phyloP scores from a whole-genome alignment of 306 rosid genomes.

The Quillaja saponaria region DNA sequence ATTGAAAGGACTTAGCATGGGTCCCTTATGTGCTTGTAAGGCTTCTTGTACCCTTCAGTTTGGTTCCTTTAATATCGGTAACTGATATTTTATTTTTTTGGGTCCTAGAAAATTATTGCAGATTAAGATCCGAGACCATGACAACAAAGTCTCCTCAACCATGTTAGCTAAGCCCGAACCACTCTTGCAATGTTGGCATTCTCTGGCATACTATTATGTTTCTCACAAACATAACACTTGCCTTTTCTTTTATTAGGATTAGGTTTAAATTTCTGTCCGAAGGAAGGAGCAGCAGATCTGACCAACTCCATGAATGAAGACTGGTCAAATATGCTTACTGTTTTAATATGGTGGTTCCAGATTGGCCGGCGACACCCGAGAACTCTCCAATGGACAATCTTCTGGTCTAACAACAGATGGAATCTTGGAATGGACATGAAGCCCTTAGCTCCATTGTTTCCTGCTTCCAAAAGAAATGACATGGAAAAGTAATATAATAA shows the following conservation, averaged over 20 bases:
- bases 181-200: too few relatives aligned
- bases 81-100: too few relatives aligned
- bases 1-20: constrained; percentile 69
- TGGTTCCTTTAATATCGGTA: too few relatives aligned
- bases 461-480: constrained; percentile 18
- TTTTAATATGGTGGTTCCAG: constrained; percentile 8
- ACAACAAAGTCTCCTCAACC: too few relatives aligned
- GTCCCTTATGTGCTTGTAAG: constrained; percentile 93
- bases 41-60: constrained; percentile 7
- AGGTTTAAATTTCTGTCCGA: too few relatives aligned
- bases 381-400: constrained; percentile 44
- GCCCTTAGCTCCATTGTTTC: constrained; percentile 50
- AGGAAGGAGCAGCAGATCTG: background rate
- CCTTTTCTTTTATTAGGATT: too few relatives aligned
- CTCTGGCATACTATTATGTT: too few relatives aligned
- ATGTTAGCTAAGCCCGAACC: too few relatives aligned
- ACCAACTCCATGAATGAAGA: constrained; percentile 35
- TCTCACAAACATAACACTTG: too few relatives aligned
- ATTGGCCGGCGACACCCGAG: constrained; percentile 15
- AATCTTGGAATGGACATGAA: constrained; percentile 58
- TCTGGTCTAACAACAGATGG: too few relatives aligned
- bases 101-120: background rate
- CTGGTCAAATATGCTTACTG: constrained; percentile 52
- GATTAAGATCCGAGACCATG: too few relatives aligned
- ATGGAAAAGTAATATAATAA: too few relatives aligned